phyloP scores from a whole-genome alignment of 768 basidiomycete genomes.

The Leccinum barrowsii region DNA sequence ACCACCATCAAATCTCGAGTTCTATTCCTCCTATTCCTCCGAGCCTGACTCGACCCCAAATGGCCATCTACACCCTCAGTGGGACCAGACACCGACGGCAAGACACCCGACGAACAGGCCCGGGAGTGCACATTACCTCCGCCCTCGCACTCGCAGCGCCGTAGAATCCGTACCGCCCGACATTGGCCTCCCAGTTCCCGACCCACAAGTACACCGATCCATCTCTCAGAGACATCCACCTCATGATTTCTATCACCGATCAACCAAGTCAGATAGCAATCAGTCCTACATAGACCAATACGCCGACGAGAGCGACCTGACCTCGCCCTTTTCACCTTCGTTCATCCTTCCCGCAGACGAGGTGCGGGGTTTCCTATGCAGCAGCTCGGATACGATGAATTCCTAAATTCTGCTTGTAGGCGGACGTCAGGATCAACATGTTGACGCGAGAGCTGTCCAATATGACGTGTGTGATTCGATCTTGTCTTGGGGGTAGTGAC shows the following conservation, averaged over 20 bases:
- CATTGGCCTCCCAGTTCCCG: slow-evolving; percentile 42
- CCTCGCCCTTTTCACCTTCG: slow-evolving; percentile 35
- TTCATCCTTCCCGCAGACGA: slow-evolving; percentile 34
- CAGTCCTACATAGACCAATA: slow-evolving; percentile 13
- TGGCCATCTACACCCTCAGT: slow-evolving; percentile 29
- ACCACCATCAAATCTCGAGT: slow-evolving; percentile 28
- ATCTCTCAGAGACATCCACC: slow-evolving; percentile 35
- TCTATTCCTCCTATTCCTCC: slow-evolving; percentile 31
- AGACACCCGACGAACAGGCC: slow-evolving; percentile 21
- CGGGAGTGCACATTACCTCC: slow-evolving; percentile 22
- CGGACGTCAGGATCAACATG: slow-evolving; percentile 23
- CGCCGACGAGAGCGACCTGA: slow-evolving; percentile 18
- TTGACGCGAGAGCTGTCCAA: slow-evolving; percentile 35
- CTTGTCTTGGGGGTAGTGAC: slow-evolving; percentile 2
- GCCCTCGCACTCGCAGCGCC: slow-evolving; percentile 40
- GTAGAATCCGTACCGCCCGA: slow-evolving; percentile 25
- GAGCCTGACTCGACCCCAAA: slow-evolving; percentile 25
- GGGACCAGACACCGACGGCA: slow-evolving; percentile 31
- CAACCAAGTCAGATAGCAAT: slow-evolving; percentile 39
- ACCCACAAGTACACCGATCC: slow-evolving; percentile 50
- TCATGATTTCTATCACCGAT: slow-evolving; percentile 33
- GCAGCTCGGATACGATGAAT: slow-evolving; percentile 3
- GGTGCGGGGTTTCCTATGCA: slow-evolving; percentile 33
- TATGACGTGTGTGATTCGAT: slow-evolving; percentile 36
- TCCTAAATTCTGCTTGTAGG: slow-evolving; percentile 19